Evolutionary conservation across 768 basidiomycete genomes (phyloP), one percentile per base, ranked within the genome.

Genomic region (Pleurotus pulmonarius): DNA sequence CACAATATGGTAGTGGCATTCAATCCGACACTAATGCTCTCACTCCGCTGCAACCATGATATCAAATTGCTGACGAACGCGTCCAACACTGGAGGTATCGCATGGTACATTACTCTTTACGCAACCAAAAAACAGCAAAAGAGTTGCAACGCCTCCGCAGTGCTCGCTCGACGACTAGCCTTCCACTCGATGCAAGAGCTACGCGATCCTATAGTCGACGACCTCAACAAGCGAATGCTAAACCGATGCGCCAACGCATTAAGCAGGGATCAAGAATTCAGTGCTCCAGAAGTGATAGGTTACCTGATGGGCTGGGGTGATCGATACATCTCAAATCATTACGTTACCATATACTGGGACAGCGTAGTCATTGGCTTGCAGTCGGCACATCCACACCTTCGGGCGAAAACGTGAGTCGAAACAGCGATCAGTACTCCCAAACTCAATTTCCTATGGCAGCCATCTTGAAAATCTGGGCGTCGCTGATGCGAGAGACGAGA

Each of bases 221-320:
- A 71, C 11, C 34, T 57, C 0, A 67, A 71, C 11, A 40, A 57
- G 0, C 22, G 60, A 0, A 64, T 77, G 3, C 57, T 79, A 0
- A 64, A 69, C 26, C 62, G 69, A 3, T 73, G 73, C 34, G 61
- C 67, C 0, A 73, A 76, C 43, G 56, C 65, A 0, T 41, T 80
- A 1, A 71, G 64, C 16, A 20, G 64, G 0, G 57, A 73, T 16
- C 66, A 72, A 40, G 78, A 80, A 55, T 65, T 77, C 8, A 68
- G 71, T 13, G 74, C 65, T 0, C 70, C 71, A 0, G 72, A 74
- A 56, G 67, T 76, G 0, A 65, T 77, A 0, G 65, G 63, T 8
- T 74, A 76, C 45, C 45, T 79, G 0, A 77, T 76, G 74, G 75
- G 74, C 2, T 77, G 73, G 74, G 72, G 71, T 0, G 76, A 78